Base-by-base conservation (phyloP, 495 filamentous ascomycete genomes). In the Hypoxylon lienhwacheense region DNA sequence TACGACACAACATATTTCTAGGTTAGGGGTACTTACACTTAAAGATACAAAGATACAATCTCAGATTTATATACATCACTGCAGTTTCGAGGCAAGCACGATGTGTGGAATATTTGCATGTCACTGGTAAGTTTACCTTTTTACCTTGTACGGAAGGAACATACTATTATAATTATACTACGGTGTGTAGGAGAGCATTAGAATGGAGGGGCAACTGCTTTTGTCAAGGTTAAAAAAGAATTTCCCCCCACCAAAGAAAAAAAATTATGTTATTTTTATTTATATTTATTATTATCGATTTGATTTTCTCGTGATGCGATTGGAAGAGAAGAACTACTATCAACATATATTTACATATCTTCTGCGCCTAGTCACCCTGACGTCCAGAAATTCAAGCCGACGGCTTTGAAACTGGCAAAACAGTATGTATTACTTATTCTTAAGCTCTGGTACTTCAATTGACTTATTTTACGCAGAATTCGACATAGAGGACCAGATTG, bases 401-500 rank as follows among this genome's bases (percentile, higher is more conserved):
- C 89, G 61, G 93, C 93, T 66, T 79, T 98, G 74, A 87, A 88
- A 77, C 86, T 98, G 78, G 88, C 90, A 55, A 97, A 97, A 81
- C 87, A 89, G 90, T 95, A 81, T 76, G 88, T 75, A 39, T 37
- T 7, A 29, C 22, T 35, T 26, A 54, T 61, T 36, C 53, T 34
- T 43, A 33, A 40, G 53, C 40, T 50, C 34, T 33, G 43, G 46
- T 25, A 64, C 47, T 65, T 61, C 66, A 70, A 71, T 67, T 72
- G 72, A 74, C 72, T 25, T 21, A 33, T 53, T 57, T 11, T 29
- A 37, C 56, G 59, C 68, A 95, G 90, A 70, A 84, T 95, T 63
- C 90, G 93, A 62, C 93, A 98, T 72, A 87, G 93, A 72, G 95
- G 93, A 64, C 93, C 95, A 59, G 93, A 98, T 80, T 97, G 93